Evolutionary conservation across 331 rosid genomes (phyloP), one percentile per base, ranked within the genome.

Genomic region (Cydonia oblonga): DNA sequence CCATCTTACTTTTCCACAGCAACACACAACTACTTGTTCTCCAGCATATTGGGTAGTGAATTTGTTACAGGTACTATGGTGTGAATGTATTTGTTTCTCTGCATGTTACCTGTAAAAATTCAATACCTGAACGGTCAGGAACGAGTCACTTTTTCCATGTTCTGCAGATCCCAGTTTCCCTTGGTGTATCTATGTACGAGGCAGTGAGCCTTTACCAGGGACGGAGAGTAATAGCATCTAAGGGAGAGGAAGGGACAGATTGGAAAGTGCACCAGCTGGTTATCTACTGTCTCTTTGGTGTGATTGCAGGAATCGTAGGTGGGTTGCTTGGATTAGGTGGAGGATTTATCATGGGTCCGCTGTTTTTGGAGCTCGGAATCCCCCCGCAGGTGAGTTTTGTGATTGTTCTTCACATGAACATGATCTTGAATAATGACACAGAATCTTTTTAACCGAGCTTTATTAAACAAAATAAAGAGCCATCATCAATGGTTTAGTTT

Each of bases 311-410:
- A 40, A 2, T 91, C 13, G 92, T 91, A 40, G 98, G 97, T 25
- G 98, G 98, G 32, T 52, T 93, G 86, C 89, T 93, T 19, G 98
- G 98, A 54, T 83, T 93, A 13, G 98, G 98, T 52, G 98, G 98
- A 35, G 98, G 98, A 46, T 93, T 87, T 20, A 78, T 93, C 72
- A 93, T 91, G 97, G 98, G 98, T 26, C 96, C 97, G 2, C 81
- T 93, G 62, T 93, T 93, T 80, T 79, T 93, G 51, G 98, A 93
- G 84, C 84, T 93, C 3, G 98, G 98, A 67, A 78, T 89, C 7
- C 98, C 95, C 24, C 97, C 98, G 80, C 97, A 89, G 86, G 97
- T 91, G 61, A 60, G 75, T 79, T 74, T 49, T 74, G 29, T 46
- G 1, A 49, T 35, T 74, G 53, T 53, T 71, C 49, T 69, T n/a